A percentile compares a stretch with the other conserved stretches of the same genome.
Evolutionary conservation across 257 asterid species (phyloP).

Genomic region (Euphrasia confusa): DNA sequence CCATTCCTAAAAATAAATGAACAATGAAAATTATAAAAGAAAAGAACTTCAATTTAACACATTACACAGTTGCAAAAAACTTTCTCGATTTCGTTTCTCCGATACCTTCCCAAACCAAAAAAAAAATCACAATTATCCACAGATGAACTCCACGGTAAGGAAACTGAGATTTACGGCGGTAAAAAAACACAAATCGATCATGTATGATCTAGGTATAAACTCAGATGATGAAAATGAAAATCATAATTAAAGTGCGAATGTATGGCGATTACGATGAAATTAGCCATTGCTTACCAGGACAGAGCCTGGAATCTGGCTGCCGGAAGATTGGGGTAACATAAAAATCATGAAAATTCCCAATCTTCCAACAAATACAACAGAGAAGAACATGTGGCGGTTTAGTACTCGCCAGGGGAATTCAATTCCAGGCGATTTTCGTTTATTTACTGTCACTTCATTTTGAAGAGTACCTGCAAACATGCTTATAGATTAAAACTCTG

Average conservation of each 20-base stretch:
- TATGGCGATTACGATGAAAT: background rate
- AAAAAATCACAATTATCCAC: constrained; percentile 2
- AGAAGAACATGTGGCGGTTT: no score
- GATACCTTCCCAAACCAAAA: background rate
- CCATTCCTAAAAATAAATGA: constrained; percentile 9
- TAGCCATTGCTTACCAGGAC: constrained; percentile 58
- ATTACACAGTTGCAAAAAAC: background rate
- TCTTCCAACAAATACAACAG: no score
- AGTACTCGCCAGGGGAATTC: no score
- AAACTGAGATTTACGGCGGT: no score
- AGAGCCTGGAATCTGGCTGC: constrained; percentile 75
- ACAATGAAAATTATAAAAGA: constrained; percentile 4
- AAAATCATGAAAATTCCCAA: no score
- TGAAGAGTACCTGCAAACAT: no score
- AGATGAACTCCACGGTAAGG: background rate
- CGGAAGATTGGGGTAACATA: constrained; percentile 54
- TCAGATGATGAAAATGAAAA: constrained; percentile 11
- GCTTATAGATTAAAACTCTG: no score
- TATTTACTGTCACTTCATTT: no score
- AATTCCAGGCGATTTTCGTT: no score
- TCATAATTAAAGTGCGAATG: constrained; percentile 7
- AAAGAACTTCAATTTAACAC: background rate
- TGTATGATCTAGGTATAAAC: constrained; percentile 13
- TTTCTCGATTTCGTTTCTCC: background rate
- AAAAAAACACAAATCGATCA: background rate